Conservation (phyloP, 768 basidiomycete genomes). For the Coprinopsis marcescibilis region DNA sequence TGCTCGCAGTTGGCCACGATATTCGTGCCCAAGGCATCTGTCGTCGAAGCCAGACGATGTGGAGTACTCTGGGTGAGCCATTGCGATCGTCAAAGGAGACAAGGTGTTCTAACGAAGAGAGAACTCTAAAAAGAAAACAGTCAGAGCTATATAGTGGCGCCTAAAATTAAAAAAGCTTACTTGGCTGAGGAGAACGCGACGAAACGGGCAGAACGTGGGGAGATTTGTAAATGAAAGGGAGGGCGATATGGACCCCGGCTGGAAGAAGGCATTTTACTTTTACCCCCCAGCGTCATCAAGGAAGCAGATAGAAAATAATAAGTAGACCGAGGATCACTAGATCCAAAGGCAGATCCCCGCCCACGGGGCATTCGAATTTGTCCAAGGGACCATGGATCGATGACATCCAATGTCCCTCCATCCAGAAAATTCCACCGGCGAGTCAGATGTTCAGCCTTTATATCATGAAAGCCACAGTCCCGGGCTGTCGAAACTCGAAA, state of each 20-base stretch:
- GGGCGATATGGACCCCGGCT: background rate
- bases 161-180: background rate
- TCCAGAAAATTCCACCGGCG: too few species aligned
- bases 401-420: too few species aligned
- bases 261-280: too few species aligned
- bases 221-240: conserved; percentile 8
- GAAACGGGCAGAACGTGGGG: conserved; percentile 9
- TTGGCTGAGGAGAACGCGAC: conserved; percentile 1
- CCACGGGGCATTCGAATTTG: background rate
- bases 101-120: background rate
- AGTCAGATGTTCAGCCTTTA: too few species aligned
- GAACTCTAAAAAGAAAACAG: background rate
- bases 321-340: conserved; percentile 10
- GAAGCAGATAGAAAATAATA: conserved; percentile 3
- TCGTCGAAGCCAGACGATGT: background rate
- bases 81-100: background rate
- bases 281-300: conserved; percentile 4
- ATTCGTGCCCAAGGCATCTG: background rate
- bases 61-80: conserved; percentile 1
- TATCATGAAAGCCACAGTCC: too few species aligned
- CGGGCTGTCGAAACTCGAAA: too few species aligned
- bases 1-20: background rate
- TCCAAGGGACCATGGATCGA: background rate
- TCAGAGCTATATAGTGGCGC: conserved; percentile 9
- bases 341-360: conserved; percentile 8